Evolutionary conservation across 495 filamentous ascomycete species (phyloP), one percentile per base, ranked within the genome.

Genomic region (Saxophila tyrrhenica): DNA sequence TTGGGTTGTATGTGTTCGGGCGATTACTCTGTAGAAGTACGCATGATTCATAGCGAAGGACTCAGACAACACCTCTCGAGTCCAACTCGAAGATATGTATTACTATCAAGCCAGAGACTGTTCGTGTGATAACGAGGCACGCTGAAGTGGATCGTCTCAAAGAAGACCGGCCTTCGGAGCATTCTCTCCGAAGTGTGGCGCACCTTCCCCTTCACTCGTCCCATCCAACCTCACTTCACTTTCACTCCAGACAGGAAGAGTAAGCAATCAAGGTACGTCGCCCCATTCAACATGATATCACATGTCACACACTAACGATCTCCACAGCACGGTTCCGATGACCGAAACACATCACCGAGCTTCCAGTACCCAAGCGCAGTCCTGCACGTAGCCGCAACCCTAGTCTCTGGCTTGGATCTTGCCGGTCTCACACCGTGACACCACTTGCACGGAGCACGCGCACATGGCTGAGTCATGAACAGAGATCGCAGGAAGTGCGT

Each of bases 401-500:
- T 20, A 22, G 3, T 52, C 29, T 42, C 32, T 17, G 29, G 13
- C 29, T 13, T 35, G 7, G 29, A n/a, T 32, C 5, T 32, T 15
- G 29, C 17, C 21, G 43, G 25, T 24, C 20, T 24, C 52, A 24
- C 24, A 20, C 23, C 25, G 48, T 42, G 44, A 5, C 17, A 39
- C 17, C 54, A 38, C 46, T 25, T 10, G 54, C 48, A 32, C 45
- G 47, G 21, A 46, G n/a, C n/a, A n/a, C n/a, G n/a, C 23, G 32
- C 22, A 45, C 52, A 56, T 72, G 72, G 72, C 64, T 71, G 71
- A 71, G 69, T 66, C 52, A 64, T 63, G 72, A 75, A 75, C 72
- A 74, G 72, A 75, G 62, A 75, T 75, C 67, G 62, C 52, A 70
- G 67, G 62, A 60, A 59, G 52, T 19, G 11, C 21, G 21, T 44